These are phyloP conservation scores for Posidonia oceanica DNA, from an alignment of 116 monocot genomes.

Conservation along the genomic window DNA sequence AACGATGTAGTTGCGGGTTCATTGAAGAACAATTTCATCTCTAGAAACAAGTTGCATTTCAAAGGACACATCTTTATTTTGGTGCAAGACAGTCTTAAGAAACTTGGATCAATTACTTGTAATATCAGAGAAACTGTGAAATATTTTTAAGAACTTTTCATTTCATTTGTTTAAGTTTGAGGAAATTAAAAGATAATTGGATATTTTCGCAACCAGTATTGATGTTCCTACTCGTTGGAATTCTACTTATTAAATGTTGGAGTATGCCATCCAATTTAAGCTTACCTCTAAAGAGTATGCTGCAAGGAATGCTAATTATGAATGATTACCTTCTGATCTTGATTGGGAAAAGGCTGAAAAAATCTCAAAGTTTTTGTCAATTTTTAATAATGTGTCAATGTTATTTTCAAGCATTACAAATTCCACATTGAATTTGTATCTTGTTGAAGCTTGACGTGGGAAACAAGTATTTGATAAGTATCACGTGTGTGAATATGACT, in stretches of 20 bases:
- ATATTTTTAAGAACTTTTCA: constrained; percentile 4
- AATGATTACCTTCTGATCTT: not conserved
- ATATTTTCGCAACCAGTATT: not conserved
- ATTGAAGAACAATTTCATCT: not conserved
- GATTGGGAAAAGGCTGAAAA: no score
- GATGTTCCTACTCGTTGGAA: not conserved
- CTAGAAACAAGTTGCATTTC: not conserved
- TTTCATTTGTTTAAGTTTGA: constrained; percentile 3
- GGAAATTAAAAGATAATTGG: not conserved
- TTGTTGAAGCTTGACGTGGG: no score
- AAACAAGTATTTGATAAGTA: no score
- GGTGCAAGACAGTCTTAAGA: not conserved
- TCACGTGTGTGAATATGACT: no score
- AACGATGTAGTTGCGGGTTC: not conserved
- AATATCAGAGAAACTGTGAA: not conserved
- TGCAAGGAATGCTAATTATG: not conserved
- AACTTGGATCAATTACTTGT: not conserved
- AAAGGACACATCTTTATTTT: not conserved
- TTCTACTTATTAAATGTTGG: not conserved
- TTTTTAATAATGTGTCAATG: no score
- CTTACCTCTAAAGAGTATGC: not conserved
- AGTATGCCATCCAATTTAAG: not conserved
- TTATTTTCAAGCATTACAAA: no score
- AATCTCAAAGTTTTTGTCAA: no score
- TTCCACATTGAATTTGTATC: no score